phyloP scores from a whole-genome alignment of 148 eudicot species.

The Rhododendron mucronatum region DNA sequence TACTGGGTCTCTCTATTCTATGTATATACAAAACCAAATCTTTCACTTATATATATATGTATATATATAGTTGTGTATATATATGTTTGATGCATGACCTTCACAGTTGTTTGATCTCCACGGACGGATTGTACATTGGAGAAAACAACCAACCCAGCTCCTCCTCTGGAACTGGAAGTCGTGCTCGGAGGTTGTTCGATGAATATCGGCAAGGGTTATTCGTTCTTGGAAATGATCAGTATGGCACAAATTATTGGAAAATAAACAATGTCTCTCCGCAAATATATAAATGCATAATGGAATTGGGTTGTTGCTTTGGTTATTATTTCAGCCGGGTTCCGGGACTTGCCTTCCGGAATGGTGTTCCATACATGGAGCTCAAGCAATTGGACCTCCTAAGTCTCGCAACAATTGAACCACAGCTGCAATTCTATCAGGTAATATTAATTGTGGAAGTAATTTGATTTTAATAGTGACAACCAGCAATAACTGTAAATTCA shows the following conservation, averaged over 20 bases:
- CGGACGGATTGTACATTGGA: conserved; percentile 51
- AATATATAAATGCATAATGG: neutral
- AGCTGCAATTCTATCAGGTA: conserved; percentile 74
- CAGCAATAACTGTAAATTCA: neutral
- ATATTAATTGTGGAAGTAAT: neutral
- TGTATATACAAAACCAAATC: neutral
- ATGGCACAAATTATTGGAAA: conserved; percentile 2
- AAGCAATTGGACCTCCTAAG: conserved; percentile 49
- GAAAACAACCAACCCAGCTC: conserved; percentile 32
- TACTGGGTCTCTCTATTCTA: neutral
- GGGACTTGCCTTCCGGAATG: conserved; percentile 64
- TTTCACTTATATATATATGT: neutral
- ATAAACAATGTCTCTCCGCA: neutral
- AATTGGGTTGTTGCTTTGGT: neutral
- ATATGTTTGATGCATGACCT: neutral
- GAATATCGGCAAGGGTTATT: conserved; percentile 32
- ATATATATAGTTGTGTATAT: neutral
- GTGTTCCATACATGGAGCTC: conserved; percentile 40
- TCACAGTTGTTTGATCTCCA: conserved; percentile 45
- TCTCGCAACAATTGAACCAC: conserved; percentile 34
- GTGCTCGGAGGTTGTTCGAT: conserved; percentile 35
- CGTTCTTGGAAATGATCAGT: conserved; percentile 16
- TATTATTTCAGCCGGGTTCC: conserved; percentile 48
- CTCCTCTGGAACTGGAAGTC: conserved; percentile 42
- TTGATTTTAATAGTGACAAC: neutral